Percentiles rank a stretch among this genome's conserved stretches.
These are phyloP conservation scores for Adiantum capillusveneris DNA, from an alignment of 75 land plant species.

Conservation along the genomic window DNA sequence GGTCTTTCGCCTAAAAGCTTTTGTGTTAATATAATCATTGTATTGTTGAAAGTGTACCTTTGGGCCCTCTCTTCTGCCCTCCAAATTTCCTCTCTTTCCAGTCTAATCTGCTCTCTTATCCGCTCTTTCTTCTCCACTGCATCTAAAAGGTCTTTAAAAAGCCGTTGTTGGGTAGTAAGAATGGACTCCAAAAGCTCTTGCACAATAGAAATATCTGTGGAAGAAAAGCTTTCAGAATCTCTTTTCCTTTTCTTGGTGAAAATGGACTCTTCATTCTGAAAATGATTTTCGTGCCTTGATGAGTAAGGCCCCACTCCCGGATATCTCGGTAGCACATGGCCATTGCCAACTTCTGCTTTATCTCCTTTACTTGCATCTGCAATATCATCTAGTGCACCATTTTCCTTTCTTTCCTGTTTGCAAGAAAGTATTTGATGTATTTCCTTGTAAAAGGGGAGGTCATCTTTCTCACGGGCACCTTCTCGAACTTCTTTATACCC, in stretches of 20 bases:
- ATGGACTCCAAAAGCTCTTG: constrained; percentile 34
- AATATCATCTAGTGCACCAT: constrained; percentile 26
- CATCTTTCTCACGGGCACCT: constrained; percentile 32
- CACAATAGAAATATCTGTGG: constrained; percentile 33
- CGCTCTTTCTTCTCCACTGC: constrained; percentile 22
- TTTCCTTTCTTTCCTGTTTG: constrained; percentile 17
- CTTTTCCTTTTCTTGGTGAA: constrained; percentile 17
- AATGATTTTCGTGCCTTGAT: too few relatives aligned
- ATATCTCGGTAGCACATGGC: too few relatives aligned
- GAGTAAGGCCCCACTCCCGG: too few relatives aligned
- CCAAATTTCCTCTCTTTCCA: constrained; percentile 24
- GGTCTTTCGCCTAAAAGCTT: constrained; percentile 24
- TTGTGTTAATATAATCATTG: constrained; percentile 28
- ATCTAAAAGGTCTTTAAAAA: constrained; percentile 21
- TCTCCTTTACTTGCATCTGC: background rate
- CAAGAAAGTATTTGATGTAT: constrained; percentile 27
- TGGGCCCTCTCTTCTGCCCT: constrained; percentile 30
- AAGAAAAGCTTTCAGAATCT: constrained; percentile 10
- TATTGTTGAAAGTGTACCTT: constrained; percentile 26
- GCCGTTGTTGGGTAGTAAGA: constrained; percentile 21
- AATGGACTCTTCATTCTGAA: constrained; percentile 9
- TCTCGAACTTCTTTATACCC: constrained; percentile 47
- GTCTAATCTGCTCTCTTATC: constrained; percentile 24
- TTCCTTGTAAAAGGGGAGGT: constrained; percentile 40
- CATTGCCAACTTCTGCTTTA: too few relatives aligned